Evolutionary conservation across 2,329 filamentous ascomycete genomes (phyloP).

Genomic region (Monilinia aucupariae): DNA sequence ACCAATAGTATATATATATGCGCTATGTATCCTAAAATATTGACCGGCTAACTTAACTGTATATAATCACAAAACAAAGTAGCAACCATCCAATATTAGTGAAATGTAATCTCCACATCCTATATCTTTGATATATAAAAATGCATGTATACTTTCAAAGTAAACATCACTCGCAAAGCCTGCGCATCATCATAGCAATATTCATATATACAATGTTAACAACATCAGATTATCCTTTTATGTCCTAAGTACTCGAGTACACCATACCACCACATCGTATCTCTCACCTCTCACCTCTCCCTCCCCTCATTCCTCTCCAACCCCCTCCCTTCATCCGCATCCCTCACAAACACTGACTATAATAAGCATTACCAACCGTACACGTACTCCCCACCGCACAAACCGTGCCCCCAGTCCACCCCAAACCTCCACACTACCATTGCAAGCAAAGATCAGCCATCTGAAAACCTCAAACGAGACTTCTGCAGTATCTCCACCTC

Average conservation of each 20-base stretch:
- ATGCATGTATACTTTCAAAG: background rate
- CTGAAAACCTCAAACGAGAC: background rate
- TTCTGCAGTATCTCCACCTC: background rate
- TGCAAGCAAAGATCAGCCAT: background rate
- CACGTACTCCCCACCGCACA: conserved; percentile 24
- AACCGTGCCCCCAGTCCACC: conserved; percentile 21
- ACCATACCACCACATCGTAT: background rate
- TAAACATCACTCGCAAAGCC: background rate
- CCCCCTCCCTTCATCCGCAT: background rate
- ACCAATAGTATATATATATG: background rate
- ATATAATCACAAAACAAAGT: background rate
- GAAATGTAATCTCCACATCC: background rate
- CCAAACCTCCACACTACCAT: conserved; percentile 25
- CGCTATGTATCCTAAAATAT: background rate
- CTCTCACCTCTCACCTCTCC: too few relatives aligned
- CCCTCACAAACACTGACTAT: conserved; percentile 24
- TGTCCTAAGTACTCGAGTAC: background rate
- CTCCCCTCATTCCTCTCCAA: background rate
- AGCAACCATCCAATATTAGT: background rate
- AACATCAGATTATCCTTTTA: background rate
- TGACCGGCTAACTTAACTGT: background rate
- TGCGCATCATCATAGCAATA: background rate
- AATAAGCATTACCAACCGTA: conserved; percentile 22
- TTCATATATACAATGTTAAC: background rate
- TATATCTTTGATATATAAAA: background rate